Conservation (phyloP, 1,284 basidiomycete genomes). For the Austropuccinia psidii region DNA sequence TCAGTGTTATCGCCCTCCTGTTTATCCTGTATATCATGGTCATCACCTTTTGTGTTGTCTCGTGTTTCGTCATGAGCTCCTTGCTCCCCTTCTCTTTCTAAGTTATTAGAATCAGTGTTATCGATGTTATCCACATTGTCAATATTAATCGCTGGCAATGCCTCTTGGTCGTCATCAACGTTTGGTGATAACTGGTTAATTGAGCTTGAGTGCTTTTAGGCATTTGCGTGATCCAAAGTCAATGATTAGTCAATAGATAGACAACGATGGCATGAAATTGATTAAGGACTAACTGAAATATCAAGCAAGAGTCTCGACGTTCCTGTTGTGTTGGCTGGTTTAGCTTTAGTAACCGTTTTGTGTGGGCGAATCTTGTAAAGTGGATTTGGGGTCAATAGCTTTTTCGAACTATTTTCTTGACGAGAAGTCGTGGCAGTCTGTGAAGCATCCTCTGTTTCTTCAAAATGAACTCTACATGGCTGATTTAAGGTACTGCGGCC, state of each 20-base stretch:
- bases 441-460: not conserved
- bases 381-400: not conserved
- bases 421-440: not conserved
- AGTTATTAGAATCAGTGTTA: not conserved
- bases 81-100: not conserved
- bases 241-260: not conserved
- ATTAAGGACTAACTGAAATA: no score
- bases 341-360: not conserved
- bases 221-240: not conserved
- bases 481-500: not conserved
- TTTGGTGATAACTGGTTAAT: not conserved
- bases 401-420: not conserved
- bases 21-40: not conserved
- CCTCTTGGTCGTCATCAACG: not conserved
- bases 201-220: not conserved
- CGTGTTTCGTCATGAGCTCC: not conserved
- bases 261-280: no score
- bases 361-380: not conserved
- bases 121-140: not conserved
- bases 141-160: not conserved
- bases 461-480: not conserved
- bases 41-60: not conserved
- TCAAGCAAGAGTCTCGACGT: no score
- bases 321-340: not conserved
- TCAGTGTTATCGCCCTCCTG: not conserved